phyloP scores from a whole-genome alignment of 2,329 filamentous ascomycete genomes.

The Sclerotinia minor region DNA sequence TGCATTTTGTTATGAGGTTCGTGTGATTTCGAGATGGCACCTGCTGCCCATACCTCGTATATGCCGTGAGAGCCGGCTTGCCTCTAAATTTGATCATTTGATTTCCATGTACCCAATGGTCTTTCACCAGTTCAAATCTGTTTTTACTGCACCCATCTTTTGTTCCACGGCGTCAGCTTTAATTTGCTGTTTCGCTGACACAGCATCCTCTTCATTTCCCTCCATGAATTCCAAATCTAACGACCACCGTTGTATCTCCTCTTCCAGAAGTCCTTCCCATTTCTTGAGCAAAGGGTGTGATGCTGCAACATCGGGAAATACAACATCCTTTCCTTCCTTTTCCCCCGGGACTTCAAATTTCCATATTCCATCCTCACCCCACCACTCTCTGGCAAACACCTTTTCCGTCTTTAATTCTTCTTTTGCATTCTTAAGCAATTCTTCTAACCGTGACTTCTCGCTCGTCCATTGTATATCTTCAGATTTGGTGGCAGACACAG shows the following conservation, averaged over 20 bases:
- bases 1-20: not conserved
- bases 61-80: conserved; percentile 16
- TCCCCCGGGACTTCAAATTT: conserved; percentile 56
- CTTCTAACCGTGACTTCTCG: conserved; percentile 36
- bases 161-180: conserved; percentile 25
- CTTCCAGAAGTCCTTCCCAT: conserved; percentile 55
- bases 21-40: not conserved
- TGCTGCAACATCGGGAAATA: conserved; percentile 63
- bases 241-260: conserved; percentile 46
- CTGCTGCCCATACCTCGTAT: conserved; percentile 21
- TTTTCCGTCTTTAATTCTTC: conserved; percentile 60
- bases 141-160: conserved; percentile 33
- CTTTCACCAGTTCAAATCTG: conserved; percentile 19
- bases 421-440: conserved; percentile 52
- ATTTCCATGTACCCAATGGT: not conserved
- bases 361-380: conserved; percentile 71
- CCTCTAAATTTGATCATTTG: not conserved
- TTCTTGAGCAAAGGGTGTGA: conserved; percentile 66
- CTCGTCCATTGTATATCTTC: conserved; percentile 21
- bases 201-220: conserved; percentile 25
- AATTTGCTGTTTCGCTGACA: not conserved
- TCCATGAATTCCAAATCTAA: conserved; percentile 42
- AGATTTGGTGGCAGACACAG: conserved; percentile 34
- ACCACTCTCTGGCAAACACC: conserved; percentile 67
- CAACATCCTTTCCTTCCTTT: conserved; percentile 46